These are phyloP conservation scores for Isochrysis galbana DNA, from an alignment of 78 protist genomes.

Conservation along the genomic window DNA sequence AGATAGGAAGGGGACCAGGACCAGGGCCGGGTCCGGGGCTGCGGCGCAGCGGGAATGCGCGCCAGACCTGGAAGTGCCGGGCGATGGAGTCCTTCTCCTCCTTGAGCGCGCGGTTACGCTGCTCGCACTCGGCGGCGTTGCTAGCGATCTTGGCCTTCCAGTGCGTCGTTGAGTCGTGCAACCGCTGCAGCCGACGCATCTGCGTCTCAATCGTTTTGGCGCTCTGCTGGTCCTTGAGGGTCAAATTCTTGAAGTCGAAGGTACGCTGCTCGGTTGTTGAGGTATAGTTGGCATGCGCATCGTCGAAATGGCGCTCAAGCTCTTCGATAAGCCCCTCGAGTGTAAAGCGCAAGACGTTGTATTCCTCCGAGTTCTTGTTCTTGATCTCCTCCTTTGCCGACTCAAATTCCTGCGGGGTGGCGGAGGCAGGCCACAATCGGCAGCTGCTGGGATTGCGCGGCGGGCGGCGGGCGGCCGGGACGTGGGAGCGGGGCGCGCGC, in stretches of 20 bases:
- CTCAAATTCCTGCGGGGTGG: constrained; percentile 52
- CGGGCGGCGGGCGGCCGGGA: not conserved
- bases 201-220: constrained; percentile 37
- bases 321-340: constrained; percentile 49
- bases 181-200: constrained; percentile 46
- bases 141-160: constrained; percentile 46
- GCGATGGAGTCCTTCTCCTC: constrained; percentile 31
- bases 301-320: constrained; percentile 41
- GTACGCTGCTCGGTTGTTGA: constrained; percentile 42
- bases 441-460: not conserved
- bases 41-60: not conserved
- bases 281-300: constrained; percentile 48
- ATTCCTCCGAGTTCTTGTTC: constrained; percentile 58
- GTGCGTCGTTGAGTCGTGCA: constrained; percentile 46
- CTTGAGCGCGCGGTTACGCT: constrained; percentile 53
- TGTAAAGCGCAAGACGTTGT: constrained; percentile 49
- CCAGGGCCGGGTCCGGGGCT: no score
- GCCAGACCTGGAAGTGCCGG: constrained; percentile 26
- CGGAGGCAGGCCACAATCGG: no score
- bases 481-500: no score
- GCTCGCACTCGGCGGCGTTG: constrained; percentile 60
- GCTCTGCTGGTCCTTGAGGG: not conserved
- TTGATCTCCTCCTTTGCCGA: constrained; percentile 44
- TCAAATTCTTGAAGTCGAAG: constrained; percentile 23
- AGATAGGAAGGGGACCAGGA: no score